These are phyloP conservation scores for Cicer pinnatifidum DNA, from an alignment of 306 rosid genomes.

Conservation along the genomic window DNA sequence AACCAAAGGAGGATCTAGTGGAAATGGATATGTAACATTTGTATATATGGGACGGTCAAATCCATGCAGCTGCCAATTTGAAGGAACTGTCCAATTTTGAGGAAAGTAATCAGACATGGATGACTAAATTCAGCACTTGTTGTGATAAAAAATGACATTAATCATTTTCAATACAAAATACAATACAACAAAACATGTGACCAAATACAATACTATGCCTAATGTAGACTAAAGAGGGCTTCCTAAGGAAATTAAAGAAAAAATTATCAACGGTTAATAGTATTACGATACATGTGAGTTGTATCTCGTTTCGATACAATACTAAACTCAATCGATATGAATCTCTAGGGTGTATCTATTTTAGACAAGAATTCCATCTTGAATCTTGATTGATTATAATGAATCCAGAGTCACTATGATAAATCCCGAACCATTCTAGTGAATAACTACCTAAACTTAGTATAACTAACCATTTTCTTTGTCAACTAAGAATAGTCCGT, in stretches of 20 bases:
- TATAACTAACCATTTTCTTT: too few relatives aligned
- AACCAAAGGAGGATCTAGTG: slow-evolving; percentile 80
- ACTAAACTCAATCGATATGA: too few relatives aligned
- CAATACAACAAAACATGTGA: slow-evolving; percentile 8
- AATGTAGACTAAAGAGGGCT: background rate
- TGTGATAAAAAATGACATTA: background rate
- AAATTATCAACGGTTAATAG: background rate
- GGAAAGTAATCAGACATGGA: slow-evolving; percentile 45
- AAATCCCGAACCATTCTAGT: too few relatives aligned
- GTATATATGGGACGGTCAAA: slow-evolving; percentile 92
- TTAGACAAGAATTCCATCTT: too few relatives aligned
- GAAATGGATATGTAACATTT: slow-evolving; percentile 75
- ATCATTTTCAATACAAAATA: slow-evolving; percentile 28
- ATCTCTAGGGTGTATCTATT: too few relatives aligned
- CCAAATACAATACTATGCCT: background rate
- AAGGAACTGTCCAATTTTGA: slow-evolving; percentile 80
- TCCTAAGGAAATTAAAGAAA: slow-evolving; percentile 16
- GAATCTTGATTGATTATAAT: too few relatives aligned
- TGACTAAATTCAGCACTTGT: slow-evolving; percentile 19
- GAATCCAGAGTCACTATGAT: too few relatives aligned
- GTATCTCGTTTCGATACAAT: too few relatives aligned
- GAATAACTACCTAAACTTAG: too few relatives aligned
- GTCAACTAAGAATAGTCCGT: too few relatives aligned
- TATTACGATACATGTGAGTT: too few relatives aligned
- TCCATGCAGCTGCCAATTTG: slow-evolving; percentile 97